These are phyloP conservation scores for Umbelopsis sp. DNA, from an alignment of 371 early-diverging fungal genomes.

Conservation along the genomic window DNA sequence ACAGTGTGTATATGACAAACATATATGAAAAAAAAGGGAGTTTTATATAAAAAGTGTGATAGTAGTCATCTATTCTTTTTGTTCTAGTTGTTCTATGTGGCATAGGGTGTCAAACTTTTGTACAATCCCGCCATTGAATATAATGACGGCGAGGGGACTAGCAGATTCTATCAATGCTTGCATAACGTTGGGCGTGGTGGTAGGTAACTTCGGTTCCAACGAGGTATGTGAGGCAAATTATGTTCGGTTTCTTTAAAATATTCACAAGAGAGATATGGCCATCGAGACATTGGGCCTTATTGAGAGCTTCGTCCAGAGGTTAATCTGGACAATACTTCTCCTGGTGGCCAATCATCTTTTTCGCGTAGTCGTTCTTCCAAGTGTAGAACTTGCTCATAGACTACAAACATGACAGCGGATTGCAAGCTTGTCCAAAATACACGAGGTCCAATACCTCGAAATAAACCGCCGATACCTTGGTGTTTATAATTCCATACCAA, in stretches of 20 bases:
- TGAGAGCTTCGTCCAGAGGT: background rate
- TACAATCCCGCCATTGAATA: background rate
- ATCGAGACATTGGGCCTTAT: constrained; percentile 1
- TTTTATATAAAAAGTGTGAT: background rate
- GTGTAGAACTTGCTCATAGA: constrained; percentile 67
- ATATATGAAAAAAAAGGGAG: background rate
- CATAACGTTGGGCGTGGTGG: background rate
- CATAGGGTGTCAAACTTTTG: constrained; percentile 11
- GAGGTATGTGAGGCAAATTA: no score
- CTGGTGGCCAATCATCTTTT: constrained; percentile 47
- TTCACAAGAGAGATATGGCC: constrained; percentile 7
- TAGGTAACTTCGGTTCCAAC: background rate
- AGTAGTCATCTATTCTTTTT: background rate
- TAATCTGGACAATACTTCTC: constrained; percentile 3
- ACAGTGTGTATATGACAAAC: no score
- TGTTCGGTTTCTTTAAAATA: background rate
- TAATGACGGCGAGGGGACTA: background rate
- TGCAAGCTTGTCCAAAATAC: constrained; percentile 72
- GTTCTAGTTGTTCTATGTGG: background rate
- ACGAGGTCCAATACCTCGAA: constrained; percentile 69
- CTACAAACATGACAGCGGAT: constrained; percentile 71
- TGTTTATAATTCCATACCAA: constrained; percentile 65
- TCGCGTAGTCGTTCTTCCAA: constrained; percentile 42
- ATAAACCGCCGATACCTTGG: constrained; percentile 65
- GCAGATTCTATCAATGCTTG: constrained; percentile 8